Percentiles rank a stretch among this genome's conserved stretches.
Conservation (phyloP, 228 moss, liverwort and hornwort species). For the Sphagnum magellanicum region DNA sequence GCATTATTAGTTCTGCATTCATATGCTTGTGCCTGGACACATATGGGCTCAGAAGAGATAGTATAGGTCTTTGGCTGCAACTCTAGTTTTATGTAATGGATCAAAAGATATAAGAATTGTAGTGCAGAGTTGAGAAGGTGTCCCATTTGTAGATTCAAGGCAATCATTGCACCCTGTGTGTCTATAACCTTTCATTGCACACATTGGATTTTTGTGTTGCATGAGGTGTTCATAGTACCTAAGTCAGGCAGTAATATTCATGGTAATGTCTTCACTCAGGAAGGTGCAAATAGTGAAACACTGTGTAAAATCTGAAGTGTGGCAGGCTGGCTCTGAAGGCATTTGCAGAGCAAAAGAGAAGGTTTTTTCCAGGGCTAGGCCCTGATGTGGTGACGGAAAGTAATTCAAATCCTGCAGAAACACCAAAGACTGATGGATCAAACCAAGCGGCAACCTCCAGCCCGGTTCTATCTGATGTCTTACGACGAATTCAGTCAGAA, state of each 20-base stretch:
- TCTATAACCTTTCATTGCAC: too few species aligned
- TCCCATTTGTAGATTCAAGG: too few species aligned
- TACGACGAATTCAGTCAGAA: slow-evolving; percentile 56
- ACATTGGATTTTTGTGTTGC: too few species aligned
- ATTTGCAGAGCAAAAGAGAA: slow-evolving; percentile 71
- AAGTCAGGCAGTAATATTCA: too few species aligned
- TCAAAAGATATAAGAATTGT: too few species aligned
- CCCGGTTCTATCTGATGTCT: slow-evolving; percentile 39
- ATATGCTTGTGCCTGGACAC: background rate
- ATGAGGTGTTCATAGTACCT: too few species aligned
- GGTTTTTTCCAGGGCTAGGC: slow-evolving; percentile 53
- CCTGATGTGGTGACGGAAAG: slow-evolving; percentile 7
- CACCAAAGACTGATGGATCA: slow-evolving; percentile 17
- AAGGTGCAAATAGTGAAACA: too few species aligned
- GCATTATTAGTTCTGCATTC: background rate
- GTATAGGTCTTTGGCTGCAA: too few species aligned
- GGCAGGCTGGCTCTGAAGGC: slow-evolving; percentile 66
- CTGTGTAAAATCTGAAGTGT: background rate
- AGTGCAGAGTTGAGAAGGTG: too few species aligned
- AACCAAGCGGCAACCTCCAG: slow-evolving; percentile 10
- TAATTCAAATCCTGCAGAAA: slow-evolving; percentile 13
- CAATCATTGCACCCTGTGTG: too few species aligned
- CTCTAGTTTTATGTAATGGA: too few species aligned
- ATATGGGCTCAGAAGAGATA: background rate
- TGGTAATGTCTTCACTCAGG: too few species aligned